Conservation (phyloP, 805 yeast genomes). For the Pachysolen tannophilus region DNA sequence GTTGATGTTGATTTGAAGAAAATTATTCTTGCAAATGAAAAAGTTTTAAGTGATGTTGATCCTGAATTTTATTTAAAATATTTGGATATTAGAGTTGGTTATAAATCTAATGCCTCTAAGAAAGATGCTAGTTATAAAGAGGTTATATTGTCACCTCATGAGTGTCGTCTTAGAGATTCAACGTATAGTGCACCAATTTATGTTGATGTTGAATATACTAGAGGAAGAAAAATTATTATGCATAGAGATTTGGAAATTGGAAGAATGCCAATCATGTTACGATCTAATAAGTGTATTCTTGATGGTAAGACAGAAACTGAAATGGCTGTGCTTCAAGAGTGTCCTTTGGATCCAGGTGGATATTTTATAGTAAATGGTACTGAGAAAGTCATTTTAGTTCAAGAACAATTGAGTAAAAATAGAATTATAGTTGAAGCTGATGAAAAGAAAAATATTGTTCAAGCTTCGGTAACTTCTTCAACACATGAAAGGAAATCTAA, state of each 20-base stretch:
- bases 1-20: slow-evolving; percentile 90
- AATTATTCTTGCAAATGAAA: slow-evolving; percentile 84
- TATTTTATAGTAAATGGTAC: slow-evolving; percentile 97
- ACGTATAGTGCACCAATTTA: slow-evolving; percentile 93
- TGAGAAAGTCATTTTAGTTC: slow-evolving; percentile 92
- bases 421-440: slow-evolving; percentile 98
- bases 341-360: slow-evolving; percentile 99
- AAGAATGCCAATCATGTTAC: slow-evolving; percentile 96
- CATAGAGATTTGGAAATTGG: slow-evolving; percentile 92
- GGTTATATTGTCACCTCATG: slow-evolving; percentile 79
- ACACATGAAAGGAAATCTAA: slow-evolving; percentile 98
- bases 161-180: slow-evolving; percentile 88
- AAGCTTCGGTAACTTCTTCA: slow-evolving; percentile 95
- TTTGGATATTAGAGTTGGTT: slow-evolving; percentile 87
- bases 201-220: slow-evolving; percentile 94
- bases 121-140: slow-evolving; percentile 39
- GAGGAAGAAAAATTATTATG: slow-evolving; percentile 88
- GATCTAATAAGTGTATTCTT: slow-evolving; percentile 86
- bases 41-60: slow-evolving; percentile 87
- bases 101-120: slow-evolving; percentile 44
- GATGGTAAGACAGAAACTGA: slow-evolving; percentile 68
- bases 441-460: slow-evolving; percentile 87
- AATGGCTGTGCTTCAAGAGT: slow-evolving; percentile 87
- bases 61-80: slow-evolving; percentile 94
- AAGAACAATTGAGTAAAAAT: slow-evolving; percentile 93